phyloP scores from a whole-genome alignment of 2,329 filamentous ascomycete genomes.

The Xylaria sp. region DNA sequence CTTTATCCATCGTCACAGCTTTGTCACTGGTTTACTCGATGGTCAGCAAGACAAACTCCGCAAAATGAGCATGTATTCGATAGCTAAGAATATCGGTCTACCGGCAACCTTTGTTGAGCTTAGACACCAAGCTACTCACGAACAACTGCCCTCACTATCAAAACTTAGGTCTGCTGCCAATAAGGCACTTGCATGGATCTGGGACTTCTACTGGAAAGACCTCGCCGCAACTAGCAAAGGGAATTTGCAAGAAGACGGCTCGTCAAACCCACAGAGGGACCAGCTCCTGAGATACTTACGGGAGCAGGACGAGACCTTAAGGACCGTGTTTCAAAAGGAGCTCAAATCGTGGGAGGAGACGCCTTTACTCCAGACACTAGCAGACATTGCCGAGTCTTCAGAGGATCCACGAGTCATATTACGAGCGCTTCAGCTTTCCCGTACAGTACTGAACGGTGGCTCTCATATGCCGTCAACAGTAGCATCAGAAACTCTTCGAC shows the following conservation, averaged over 20 bases:
- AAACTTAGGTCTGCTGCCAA: slow-evolving; percentile 76
- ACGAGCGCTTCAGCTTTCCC: slow-evolving; percentile 58
- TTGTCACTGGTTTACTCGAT: slow-evolving; percentile 84
- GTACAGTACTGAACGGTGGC: slow-evolving; percentile 53
- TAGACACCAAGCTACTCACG: slow-evolving; percentile 89
- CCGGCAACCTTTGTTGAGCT: slow-evolving; percentile 87
- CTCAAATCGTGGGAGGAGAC: slow-evolving; percentile 53
- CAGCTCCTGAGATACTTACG: slow-evolving; percentile 55
- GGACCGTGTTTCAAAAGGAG: slow-evolving; percentile 46
- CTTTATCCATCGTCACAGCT: slow-evolving; percentile 58
- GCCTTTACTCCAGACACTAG: slow-evolving; percentile 53
- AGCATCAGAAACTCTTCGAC: neutral
- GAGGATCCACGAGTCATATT: slow-evolving; percentile 58
- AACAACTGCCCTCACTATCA: slow-evolving; percentile 81
- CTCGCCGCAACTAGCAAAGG: slow-evolving; percentile 47
- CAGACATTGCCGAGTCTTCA: slow-evolving; percentile 54
- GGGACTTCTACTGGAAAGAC: slow-evolving; percentile 84
- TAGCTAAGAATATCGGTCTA: slow-evolving; percentile 74
- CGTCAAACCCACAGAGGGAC: slow-evolving; percentile 47
- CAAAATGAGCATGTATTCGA: slow-evolving; percentile 78
- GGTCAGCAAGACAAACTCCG: slow-evolving; percentile 74
- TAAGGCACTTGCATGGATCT: slow-evolving; percentile 84
- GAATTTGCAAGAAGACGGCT: slow-evolving; percentile 15
- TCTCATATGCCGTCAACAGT: slow-evolving; percentile 20
- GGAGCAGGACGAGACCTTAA: slow-evolving; percentile 39